Percentiles rank a stretch among this genome's conserved stretches.
Conservation (phyloP, 306 rosid species). For the Ammopiptanthus mongolicus region DNA sequence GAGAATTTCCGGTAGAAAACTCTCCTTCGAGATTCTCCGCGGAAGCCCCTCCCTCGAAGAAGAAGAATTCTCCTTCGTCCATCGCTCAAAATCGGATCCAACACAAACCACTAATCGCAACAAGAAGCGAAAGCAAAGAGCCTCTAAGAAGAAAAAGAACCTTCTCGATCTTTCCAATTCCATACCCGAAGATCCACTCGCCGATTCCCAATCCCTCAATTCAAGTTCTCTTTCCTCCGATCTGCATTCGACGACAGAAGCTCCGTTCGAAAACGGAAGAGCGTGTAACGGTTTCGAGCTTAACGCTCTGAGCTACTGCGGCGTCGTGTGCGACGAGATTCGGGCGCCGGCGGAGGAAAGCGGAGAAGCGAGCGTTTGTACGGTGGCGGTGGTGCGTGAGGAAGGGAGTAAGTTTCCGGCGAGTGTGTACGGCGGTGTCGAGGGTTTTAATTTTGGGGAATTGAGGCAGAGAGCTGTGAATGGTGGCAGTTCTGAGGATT, state of each 20-base stretch:
- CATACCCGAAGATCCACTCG: conserved; percentile 37
- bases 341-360: conserved; percentile 21
- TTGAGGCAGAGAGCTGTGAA: conserved; percentile 74
- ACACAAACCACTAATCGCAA: conserved; percentile 19
- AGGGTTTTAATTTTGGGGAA: conserved; percentile 57
- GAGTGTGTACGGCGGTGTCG: conserved; percentile 32
- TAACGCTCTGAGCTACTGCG: conserved; percentile 15
- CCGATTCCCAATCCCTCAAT: neutral
- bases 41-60: conserved; percentile 25
- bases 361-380: conserved; percentile 23
- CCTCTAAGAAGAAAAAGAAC: conserved; percentile 46
- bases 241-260: conserved; percentile 9
- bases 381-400: conserved; percentile 28
- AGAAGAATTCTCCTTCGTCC: conserved; percentile 1
- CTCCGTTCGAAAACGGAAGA: neutral
- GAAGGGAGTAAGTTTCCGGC: conserved; percentile 34
- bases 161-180: conserved; percentile 28
- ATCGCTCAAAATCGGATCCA: conserved; percentile 34
- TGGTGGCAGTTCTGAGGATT: conserved; percentile 37
- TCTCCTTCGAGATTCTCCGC: conserved; percentile 73
- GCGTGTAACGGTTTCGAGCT: conserved; percentile 40
- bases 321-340: conserved; percentile 38
- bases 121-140: conserved; percentile 52
- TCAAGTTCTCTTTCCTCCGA: neutral
- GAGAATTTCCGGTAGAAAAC: conserved; percentile 50